These are phyloP conservation scores for Ogataea angusta DNA, from an alignment of 805 yeast genomes.

Conservation along the genomic window DNA sequence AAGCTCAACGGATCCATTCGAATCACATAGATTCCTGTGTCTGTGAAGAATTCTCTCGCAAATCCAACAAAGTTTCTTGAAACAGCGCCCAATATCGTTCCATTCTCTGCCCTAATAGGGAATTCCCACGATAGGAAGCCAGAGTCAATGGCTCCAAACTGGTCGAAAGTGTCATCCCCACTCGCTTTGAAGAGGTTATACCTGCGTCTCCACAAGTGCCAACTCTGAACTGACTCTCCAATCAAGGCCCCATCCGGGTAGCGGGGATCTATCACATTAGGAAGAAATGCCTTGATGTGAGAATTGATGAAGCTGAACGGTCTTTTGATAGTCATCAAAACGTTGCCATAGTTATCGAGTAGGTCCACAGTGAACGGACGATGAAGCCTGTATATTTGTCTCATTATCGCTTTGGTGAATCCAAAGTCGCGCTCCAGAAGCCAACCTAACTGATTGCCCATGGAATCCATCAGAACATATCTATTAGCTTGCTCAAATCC, in stretches of 20 bases:
- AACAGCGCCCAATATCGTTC: conserved; percentile 66
- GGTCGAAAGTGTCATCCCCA: conserved; percentile 49
- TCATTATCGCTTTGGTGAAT: conserved; percentile 59
- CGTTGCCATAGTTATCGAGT: conserved; percentile 59
- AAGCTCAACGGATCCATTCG: conserved; percentile 77
- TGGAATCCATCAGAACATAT: conserved; percentile 68
- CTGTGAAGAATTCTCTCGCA: conserved; percentile 89
- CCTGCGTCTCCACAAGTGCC: conserved; percentile 92
- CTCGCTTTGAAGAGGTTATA: conserved; percentile 68
- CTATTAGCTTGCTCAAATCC: conserved; percentile 92
- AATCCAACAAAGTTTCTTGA: conserved; percentile 95
- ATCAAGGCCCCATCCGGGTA: conserved; percentile 48
- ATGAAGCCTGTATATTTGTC: conserved; percentile 82
- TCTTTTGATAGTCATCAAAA: conserved; percentile 64
- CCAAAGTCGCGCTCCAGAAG: conserved; percentile 82
- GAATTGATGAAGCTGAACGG: conserved; percentile 89
- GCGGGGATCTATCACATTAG: conserved; percentile 40
- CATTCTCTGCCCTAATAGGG: conserved; percentile 61
- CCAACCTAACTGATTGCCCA: conserved; percentile 74
- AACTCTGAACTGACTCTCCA: conserved; percentile 87
- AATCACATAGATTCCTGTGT: conserved; percentile 87
- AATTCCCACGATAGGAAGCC: conserved; percentile 85
- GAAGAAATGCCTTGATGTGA: conserved; percentile 70
- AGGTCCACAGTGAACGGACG: conserved; percentile 81
- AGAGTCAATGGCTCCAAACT: conserved; percentile 85